Evolutionary conservation across 148 eudicot species (phyloP), one percentile per base, ranked within the genome.

Genomic region (Amaranthus hypochondriacus): DNA sequence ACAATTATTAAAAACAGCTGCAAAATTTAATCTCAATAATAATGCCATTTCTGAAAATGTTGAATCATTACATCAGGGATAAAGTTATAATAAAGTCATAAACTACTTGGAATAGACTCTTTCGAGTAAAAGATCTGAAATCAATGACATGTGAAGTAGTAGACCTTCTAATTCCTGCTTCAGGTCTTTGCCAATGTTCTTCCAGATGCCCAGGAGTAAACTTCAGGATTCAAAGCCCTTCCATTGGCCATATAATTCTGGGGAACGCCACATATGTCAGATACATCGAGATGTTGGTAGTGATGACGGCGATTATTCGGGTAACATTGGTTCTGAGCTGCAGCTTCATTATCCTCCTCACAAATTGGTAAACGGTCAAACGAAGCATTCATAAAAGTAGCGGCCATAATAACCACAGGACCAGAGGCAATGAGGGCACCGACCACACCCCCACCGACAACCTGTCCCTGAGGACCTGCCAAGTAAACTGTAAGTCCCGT

Each of bases 391-490:
- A 80, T 85, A 76, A 90, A 90, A 3, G 92, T 78, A 7, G 92
- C 87, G 0, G 90, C 90, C 87, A 90, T 87, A 59, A 90, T 85
- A 49, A 90, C 86, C 52, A 90, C 92, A 0, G 96, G 92, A 0
- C 96, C 89, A 0, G 96, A 82, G 21, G 96, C 90, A 62, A 90
- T 70, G 47, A 90, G 90, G 6, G 92, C 74, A 5, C 96, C 96
- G 1, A 88, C 90, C 51, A 88, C 89, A 6, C 81, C 86, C 64
- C 95, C 95, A 5, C 95, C 95, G 28, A 86, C 86, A 0, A 90
- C 95, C 81, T 89, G 94, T 28, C 94, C 94, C 51, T 89, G 94
- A 2, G 88, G 84, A 9, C 91, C 94, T 0, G 91, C 94, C 68
- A 90, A 69, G 76, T 84, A 90, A 0, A 90, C 81, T 14, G 91